These are phyloP conservation scores for Cucurbita maxima DNA, from an alignment of 306 rosid species.

Conservation along the genomic window DNA sequence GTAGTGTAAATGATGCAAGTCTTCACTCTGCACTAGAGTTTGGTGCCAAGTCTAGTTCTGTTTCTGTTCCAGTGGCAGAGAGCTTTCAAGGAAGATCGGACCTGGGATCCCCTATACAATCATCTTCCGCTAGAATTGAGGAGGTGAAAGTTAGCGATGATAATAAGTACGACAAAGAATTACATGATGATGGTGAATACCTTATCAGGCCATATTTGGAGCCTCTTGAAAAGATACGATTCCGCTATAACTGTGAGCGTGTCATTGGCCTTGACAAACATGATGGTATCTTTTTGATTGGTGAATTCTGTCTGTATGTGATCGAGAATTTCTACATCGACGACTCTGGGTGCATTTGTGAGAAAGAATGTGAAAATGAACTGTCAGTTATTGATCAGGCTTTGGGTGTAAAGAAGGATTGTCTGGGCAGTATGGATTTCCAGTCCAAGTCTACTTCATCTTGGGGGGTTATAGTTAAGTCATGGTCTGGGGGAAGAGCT, in stretches of 20 bases:
- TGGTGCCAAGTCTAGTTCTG: conserved; percentile 73
- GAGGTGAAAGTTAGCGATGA: conserved; percentile 51
- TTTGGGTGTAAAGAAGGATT: conserved; percentile 88
- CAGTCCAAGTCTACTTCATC: conserved; percentile 73
- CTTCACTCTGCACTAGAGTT: conserved; percentile 90
- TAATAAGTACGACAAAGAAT: conserved; percentile 65
- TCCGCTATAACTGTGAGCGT: conserved; percentile 88
- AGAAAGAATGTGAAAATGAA: conserved; percentile 80
- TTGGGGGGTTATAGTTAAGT: conserved; percentile 45
- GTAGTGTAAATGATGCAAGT: conserved; percentile 85
- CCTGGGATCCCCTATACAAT: conserved; percentile 63
- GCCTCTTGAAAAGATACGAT: conserved; percentile 70
- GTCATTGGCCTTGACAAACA: conserved; percentile 96
- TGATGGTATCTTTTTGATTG: conserved; percentile 93
- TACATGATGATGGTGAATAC: conserved; percentile 81
- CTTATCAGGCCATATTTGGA: conserved; percentile 91
- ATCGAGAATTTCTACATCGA: conserved; percentile 87
- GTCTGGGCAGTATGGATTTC: conserved; percentile 49
- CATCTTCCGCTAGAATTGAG: conserved; percentile 52
- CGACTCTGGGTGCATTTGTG: conserved; percentile 74
- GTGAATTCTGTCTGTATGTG: conserved; percentile 81
- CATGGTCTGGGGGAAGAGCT: conserved; percentile 87
- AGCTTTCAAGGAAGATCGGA: conserved; percentile 72
- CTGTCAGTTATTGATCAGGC: conserved; percentile 96
- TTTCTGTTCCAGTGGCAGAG: conserved; percentile 58